phyloP scores from a whole-genome alignment of 371 early-diverging fungal genomes.

The Mucor sp. region DNA sequence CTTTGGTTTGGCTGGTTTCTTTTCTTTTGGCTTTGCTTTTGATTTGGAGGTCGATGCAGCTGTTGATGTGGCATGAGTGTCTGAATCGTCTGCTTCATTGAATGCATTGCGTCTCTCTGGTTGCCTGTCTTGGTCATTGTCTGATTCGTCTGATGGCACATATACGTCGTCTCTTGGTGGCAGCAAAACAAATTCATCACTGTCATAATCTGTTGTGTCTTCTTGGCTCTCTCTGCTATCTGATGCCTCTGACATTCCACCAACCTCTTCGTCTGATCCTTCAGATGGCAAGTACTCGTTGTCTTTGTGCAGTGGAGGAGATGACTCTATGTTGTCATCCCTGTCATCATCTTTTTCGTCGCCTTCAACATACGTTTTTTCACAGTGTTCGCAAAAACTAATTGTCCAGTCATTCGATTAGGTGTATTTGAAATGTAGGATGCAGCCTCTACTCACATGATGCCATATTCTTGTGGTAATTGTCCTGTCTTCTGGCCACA shows the following conservation, averaged over 20 bases:
- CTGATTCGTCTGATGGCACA: background rate
- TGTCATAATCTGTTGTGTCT: background rate
- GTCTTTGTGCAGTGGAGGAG: no score
- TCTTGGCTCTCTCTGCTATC: background rate
- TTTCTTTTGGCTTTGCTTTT: background rate
- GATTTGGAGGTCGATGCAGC: background rate
- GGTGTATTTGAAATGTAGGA: background rate
- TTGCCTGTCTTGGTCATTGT: background rate
- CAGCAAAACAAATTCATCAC: background rate
- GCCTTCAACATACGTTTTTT: background rate
- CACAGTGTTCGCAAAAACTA: background rate
- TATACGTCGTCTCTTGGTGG: background rate
- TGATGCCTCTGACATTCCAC: no score
- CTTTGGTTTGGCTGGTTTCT: background rate
- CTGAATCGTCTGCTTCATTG: background rate
- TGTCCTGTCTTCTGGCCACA: background rate
- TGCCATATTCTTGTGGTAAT: background rate
- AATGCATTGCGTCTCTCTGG: background rate
- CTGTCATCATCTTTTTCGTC: no score
- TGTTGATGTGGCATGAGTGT: background rate
- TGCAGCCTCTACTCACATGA: background rate
- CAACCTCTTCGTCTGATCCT: background rate
- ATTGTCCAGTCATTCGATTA: background rate
- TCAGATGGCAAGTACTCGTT: no score
- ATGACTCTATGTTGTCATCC: no score